Base-by-base conservation (phyloP, 345 rosid species). In the Bretschneidera sinensis region DNA sequence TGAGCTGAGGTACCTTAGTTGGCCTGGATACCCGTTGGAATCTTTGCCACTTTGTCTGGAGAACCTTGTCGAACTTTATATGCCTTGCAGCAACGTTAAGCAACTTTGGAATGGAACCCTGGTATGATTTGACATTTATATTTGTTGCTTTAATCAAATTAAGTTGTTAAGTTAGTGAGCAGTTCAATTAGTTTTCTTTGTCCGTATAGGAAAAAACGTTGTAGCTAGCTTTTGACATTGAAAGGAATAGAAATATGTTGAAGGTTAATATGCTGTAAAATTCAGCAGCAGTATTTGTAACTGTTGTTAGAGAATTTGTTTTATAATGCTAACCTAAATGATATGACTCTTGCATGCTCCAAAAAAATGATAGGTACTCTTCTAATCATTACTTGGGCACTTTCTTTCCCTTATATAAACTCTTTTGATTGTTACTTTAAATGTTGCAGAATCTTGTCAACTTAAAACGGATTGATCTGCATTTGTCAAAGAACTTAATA, bases 61-160 rank as follows among this genome's bases (percentile, higher is more conserved):
- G 52, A 54, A 68, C n/a, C 61, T 68, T 28, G 55, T 61, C 9
- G 61, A 21, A 6, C 34, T 68, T 0, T 21, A 49, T 48, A 24
- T 68, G 65, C 47, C 16, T 16, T 7, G 22, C 24, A 60, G 55
- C 55, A 25, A 48, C 13, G 4, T 68, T 53, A 25, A 54, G 25
- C 58, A 31, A 20, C 55, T 54, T 5, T 61, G 72, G 66, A 11
- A 13, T 8, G 60, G 31, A 17, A 25, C 17, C 1, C 19, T 21
- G 65, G 73, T 60, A 52, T 18, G 17, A 17, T 11, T 7, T 24
- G 6, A 21, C 35, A 28, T 61, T 16, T n/a, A n/a, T n/a, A n/a
- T n/a, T n/a, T 0, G 20, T 15, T 16, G 28, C 24, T 55, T 34
- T 4, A 3, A 2, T 0, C 0, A 9, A 18, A 59, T 23, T 15